These are phyloP conservation scores for Solanum boliviense DNA, from an alignment of 257 asterid species.

Conservation along the genomic window DNA sequence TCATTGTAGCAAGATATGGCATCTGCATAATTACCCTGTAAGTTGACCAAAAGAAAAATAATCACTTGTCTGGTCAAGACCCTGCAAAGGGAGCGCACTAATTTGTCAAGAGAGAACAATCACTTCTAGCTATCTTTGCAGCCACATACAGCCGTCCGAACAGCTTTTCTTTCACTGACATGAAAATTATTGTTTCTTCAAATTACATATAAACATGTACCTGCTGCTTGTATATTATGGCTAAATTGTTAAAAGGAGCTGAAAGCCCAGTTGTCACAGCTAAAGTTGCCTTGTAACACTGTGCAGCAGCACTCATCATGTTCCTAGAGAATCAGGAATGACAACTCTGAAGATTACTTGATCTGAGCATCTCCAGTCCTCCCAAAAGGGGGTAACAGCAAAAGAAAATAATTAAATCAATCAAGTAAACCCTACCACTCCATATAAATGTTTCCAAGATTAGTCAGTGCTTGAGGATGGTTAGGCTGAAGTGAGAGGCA, in stretches of 20 bases:
- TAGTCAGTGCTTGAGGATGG: constrained; percentile 98
- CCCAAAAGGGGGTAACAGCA: neutral
- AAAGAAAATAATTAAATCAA: neutral
- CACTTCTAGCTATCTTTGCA: neutral
- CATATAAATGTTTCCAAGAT: constrained; percentile 98
- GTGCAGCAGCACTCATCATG: constrained; percentile 92
- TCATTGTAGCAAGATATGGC: constrained; percentile 98
- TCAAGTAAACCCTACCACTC: constrained; percentile 57
- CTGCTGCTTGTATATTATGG: constrained; percentile 94
- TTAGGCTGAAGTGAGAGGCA: constrained; percentile 88
- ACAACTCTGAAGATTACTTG: neutral
- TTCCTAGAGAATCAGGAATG: constrained; percentile 44
- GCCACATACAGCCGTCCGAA: neutral
- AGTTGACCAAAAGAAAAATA: neutral
- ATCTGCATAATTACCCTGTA: constrained; percentile 90
- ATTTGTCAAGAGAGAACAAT: neutral
- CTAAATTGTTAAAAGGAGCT: constrained; percentile 93
- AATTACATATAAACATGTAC: constrained; percentile 17
- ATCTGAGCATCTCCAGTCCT: neutral
- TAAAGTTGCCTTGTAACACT: constrained; percentile 85
- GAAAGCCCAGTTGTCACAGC: constrained; percentile 89
- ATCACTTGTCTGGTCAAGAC: neutral
- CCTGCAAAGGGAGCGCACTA: neutral
- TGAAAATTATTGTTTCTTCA: neutral
- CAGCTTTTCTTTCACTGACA: neutral